Conservation (phyloP, 495 filamentous ascomycete species). For the Penicillium antarcticum region DNA sequence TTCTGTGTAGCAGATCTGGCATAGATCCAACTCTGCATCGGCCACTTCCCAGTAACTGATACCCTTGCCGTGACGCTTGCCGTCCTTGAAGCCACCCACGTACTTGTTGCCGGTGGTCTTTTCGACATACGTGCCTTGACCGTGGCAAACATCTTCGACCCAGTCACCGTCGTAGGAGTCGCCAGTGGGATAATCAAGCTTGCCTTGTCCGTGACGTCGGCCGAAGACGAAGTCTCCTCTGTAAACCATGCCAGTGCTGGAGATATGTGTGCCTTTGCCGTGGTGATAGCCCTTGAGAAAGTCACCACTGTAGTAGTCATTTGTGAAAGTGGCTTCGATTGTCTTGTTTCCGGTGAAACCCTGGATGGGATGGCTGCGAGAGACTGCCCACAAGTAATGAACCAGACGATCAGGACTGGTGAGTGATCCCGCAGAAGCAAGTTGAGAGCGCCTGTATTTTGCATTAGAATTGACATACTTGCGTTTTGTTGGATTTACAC, state of each 20-base stretch:
- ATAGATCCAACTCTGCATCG: constrained; percentile 59
- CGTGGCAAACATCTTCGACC: constrained; percentile 53
- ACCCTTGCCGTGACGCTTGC: constrained; percentile 61
- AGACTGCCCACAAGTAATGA: constrained; percentile 43
- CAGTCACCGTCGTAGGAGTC: constrained; percentile 63
- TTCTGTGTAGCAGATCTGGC: constrained; percentile 63
- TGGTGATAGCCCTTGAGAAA: constrained; percentile 50
- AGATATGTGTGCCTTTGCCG: constrained; percentile 51
- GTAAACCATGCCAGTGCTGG: constrained; percentile 53
- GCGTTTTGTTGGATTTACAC: neutral
- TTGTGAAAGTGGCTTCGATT: constrained; percentile 44
- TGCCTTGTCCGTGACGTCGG: constrained; percentile 52
- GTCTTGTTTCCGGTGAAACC: constrained; percentile 44
- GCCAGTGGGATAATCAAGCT: constrained; percentile 58
- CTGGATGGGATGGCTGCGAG: constrained; percentile 43
- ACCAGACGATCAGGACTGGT: constrained; percentile 44
- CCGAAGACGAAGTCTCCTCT: constrained; percentile 51
- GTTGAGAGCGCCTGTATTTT: constrained; percentile 25
- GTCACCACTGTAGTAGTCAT: constrained; percentile 46
- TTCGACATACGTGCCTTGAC: constrained; percentile 57
- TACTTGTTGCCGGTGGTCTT: constrained; percentile 61
- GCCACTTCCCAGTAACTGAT: constrained; percentile 60
- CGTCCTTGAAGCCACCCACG: constrained; percentile 60
- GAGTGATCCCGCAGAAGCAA: constrained; percentile 40
- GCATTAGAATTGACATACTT: constrained; percentile 6